Base-by-base conservation (phyloP, 2,329 filamentous ascomycete species). In the Fusarium algeriense region DNA sequence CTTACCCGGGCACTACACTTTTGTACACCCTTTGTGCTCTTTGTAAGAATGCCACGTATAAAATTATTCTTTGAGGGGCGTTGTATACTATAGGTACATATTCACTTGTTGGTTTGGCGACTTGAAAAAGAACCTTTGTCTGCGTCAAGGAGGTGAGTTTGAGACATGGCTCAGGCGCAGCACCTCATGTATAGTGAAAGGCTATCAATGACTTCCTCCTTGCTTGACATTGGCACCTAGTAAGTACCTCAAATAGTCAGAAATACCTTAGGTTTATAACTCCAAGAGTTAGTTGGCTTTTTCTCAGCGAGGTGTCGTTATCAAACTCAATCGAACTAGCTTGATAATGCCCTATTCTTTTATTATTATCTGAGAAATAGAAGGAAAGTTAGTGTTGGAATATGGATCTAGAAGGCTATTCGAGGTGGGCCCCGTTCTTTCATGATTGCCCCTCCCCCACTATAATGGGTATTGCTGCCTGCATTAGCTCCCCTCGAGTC, bases 381-480 rank as follows among this genome's bases (percentile, higher is more conserved):
- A 17, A 26, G 15, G 10, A 23, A 32, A 35, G 48, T 20, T 20
- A 26, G 19, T n/a, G 48, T 12, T 23, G 48, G 32, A 23, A 23
- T 23, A 50, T 30, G 38, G 53, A n/a, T 45, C 38, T 14, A 32
- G 9, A 34, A 34, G 46, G 30, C 30, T 23, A 32, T 53, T 58
- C 26, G 37, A 61, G 41, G 54, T 12, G 54, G 54, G 23, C 19
- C 26, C 34, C 30, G 28, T 19, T 30, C 41, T n/a, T 23, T 32
- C 48, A 38, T 32, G 46, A 37, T 67, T 68, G 49, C 63, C 64
- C 64, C 64, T 67, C 57, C 66, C 41, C 62, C 46, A 52, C 60
- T 57, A 52, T 55, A 41, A 28, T 53, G 38, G 49, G 50, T 57
- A 28, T 28, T 58, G 59, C 65, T 68, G 65, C 65, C 59, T 68